phyloP scores from a whole-genome alignment of 306 rosid genomes.

The Glycine tomentella region DNA sequence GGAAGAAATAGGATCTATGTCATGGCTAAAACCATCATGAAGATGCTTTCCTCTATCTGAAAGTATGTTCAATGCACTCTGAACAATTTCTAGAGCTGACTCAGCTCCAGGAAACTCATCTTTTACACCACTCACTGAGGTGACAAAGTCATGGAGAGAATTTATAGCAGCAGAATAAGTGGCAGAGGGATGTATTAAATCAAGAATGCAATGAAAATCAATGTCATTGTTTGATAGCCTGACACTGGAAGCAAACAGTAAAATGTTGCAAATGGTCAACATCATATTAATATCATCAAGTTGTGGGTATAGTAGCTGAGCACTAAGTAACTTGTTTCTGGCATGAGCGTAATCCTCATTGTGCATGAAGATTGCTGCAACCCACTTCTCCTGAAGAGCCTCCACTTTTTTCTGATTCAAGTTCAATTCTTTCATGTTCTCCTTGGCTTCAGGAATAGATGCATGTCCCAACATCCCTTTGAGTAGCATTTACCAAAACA shows the following conservation, averaged over 20 bases:
- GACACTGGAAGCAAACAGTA: conserved; percentile 21
- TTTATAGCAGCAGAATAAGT: conserved; percentile 23
- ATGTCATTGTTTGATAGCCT: conserved; percentile 5
- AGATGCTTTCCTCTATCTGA: background rate
- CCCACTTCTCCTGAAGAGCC: conserved; percentile 25
- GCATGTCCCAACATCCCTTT: too few species aligned
- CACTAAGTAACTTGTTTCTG: conserved; percentile 8
- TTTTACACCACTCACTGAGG: background rate
- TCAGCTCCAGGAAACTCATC: conserved; percentile 42
- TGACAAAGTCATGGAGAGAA: conserved; percentile 14
- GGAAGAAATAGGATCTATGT: conserved; percentile 3
- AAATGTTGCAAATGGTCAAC: conserved; percentile 23
- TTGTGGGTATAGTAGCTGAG: conserved; percentile 34
- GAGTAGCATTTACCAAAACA: too few species aligned
- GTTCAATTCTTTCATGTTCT: conserved; percentile 4
- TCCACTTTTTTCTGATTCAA: conserved; percentile 37
- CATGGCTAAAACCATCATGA: background rate
- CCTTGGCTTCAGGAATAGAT: background rate
- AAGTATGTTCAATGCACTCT: conserved; percentile 20
- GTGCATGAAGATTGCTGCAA: conserved; percentile 37
- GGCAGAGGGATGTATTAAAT: conserved; percentile 13
- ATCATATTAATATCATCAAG: conserved; percentile 8
- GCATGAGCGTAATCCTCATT: conserved; percentile 26
- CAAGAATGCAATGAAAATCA: conserved; percentile 37
- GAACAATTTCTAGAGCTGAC: conserved; percentile 18